A percentile compares a stretch with the other conserved stretches of the same genome.
These are phyloP conservation scores for Alternaria ventricosa DNA, from an alignment of 2,329 filamentous ascomycete genomes.

Conservation along the genomic window DNA sequence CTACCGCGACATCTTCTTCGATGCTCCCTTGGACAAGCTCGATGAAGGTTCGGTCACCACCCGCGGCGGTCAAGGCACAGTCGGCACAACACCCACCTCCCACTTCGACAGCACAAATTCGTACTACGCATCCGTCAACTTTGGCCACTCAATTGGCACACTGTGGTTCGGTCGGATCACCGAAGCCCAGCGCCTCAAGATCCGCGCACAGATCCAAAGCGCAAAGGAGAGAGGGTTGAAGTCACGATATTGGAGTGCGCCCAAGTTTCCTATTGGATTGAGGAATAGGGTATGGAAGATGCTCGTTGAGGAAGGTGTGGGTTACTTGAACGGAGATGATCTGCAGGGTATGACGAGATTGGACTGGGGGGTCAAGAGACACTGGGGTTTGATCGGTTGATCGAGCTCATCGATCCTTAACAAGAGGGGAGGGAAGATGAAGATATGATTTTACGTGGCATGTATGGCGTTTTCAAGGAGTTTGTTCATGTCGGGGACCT, in stretches of 20 bases:
- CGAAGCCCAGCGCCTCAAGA: constrained; percentile 51
- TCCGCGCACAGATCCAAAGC: constrained; percentile 60
- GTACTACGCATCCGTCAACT: constrained; percentile 69
- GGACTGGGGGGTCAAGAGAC: constrained; percentile 53
- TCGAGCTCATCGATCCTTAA: background rate
- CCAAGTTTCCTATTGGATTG: constrained; percentile 61
- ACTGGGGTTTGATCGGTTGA: constrained; percentile 33
- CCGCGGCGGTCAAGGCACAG: constrained; percentile 53
- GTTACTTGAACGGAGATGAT: constrained; percentile 66
- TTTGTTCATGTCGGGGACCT: background rate
- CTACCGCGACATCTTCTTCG: constrained; percentile 63
- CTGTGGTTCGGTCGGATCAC: constrained; percentile 58
- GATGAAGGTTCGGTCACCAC: constrained; percentile 29
- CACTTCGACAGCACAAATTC: constrained; percentile 61
- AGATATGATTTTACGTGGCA: background rate
- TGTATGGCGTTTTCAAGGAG: background rate
- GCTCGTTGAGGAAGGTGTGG: constrained; percentile 61
- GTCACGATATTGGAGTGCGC: constrained; percentile 64
- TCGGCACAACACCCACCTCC: constrained; percentile 48
- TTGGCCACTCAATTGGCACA: constrained; percentile 61
- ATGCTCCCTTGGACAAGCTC: constrained; percentile 55
- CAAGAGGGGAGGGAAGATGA: background rate
- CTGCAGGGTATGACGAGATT: constrained; percentile 55
- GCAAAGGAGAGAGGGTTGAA: constrained; percentile 62
- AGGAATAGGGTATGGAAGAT: constrained; percentile 63